phyloP scores from a whole-genome alignment of 495 filamentous ascomycete species.

The Copromyces sp. region DNA sequence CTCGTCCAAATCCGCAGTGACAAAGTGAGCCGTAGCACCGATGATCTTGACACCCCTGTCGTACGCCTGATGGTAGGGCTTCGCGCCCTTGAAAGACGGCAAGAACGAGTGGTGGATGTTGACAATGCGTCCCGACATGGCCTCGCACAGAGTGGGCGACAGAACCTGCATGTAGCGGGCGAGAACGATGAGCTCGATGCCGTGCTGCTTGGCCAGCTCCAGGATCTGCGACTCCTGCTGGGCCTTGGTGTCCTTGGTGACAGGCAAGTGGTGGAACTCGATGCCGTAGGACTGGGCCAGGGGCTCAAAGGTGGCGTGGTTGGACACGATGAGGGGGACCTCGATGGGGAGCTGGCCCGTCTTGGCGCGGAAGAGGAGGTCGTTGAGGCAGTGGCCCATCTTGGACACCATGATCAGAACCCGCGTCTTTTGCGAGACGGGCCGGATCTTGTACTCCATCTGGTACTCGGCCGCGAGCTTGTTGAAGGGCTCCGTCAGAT shows the following conservation, averaged over 20 bases:
- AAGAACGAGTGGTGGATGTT: conserved; percentile 77
- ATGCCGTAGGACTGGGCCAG: conserved; percentile 61
- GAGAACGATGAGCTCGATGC: conserved; percentile 62
- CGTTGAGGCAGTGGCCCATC: conserved; percentile 71
- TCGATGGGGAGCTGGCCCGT: conserved; percentile 57
- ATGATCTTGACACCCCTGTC: conserved; percentile 73
- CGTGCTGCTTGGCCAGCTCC: conserved; percentile 49
- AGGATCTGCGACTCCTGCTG: conserved; percentile 57
- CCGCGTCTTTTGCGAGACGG: conserved; percentile 50
- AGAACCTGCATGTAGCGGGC: conserved; percentile 83
- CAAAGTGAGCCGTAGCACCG: conserved; percentile 67
- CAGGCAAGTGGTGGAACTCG: conserved; percentile 62
- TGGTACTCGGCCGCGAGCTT: conserved; percentile 45
- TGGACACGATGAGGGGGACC: conserved; percentile 58
- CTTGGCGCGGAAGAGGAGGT: conserved; percentile 62
- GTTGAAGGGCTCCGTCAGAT: conserved; percentile 41
- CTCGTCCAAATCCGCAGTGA: conserved; percentile 66
- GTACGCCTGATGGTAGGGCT: conserved; percentile 72
- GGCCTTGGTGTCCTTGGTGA: conserved; percentile 56
- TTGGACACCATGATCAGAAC: conserved; percentile 76
- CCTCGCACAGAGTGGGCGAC: conserved; percentile 55
- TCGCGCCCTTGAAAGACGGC: conserved; percentile 70
- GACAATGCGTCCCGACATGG: conserved; percentile 66
- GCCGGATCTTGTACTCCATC: conserved; percentile 54
- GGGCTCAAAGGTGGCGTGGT: conserved; percentile 59